Evolutionary conservation across 306 rosid species (phyloP), one percentile per base, ranked within the genome.

Genomic region (Cicer pinnatifidum): DNA sequence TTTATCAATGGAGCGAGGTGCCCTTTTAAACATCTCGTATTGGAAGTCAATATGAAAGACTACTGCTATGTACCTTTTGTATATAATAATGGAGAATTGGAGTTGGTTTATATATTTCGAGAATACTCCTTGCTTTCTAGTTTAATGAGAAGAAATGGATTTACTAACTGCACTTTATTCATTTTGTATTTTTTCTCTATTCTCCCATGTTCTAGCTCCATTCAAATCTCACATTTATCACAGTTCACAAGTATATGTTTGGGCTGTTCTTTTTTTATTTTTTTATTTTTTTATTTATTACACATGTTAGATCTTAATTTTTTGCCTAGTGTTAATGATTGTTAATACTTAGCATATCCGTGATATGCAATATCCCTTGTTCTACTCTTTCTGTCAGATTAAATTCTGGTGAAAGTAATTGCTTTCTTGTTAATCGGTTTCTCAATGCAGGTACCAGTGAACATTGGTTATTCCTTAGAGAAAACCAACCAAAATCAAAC

Each of bases 371-470:
- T 47, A 45, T 47, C 75, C 57, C 20, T 78, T 60, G 3, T 61
- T 41, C 6, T 7, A 52, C 38, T 7, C 20, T 12, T 52, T 11
- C 9, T 4, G 5, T 38, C 47, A 20, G 8, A 38, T 66, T 41
- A 17, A 46, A 17, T 43, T 28, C 53, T 46, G 20, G 20, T 35
- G 12, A 13, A 40, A 47, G 54, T 75, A 50, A 46, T 75, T 63
- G 70, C 11, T 65, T 51, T 52, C 1, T 46, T 73, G 65, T 41
- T 44, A 76, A 20, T 44, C 69, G 72, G 69, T 19, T 79, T 76
- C 58, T 67, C 33, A 15, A 66, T 79, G 38, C 73, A 88, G 92
- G 82, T 72, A 38, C 72, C 76, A 41, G 71, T 57, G 78, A 71
- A 65, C 77, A 50, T 47, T 64, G 43, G 62, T 69, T 63, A 20